phyloP scores from a whole-genome alignment of 2,329 filamentous ascomycete species.

The Trichoderma sp. region DNA sequence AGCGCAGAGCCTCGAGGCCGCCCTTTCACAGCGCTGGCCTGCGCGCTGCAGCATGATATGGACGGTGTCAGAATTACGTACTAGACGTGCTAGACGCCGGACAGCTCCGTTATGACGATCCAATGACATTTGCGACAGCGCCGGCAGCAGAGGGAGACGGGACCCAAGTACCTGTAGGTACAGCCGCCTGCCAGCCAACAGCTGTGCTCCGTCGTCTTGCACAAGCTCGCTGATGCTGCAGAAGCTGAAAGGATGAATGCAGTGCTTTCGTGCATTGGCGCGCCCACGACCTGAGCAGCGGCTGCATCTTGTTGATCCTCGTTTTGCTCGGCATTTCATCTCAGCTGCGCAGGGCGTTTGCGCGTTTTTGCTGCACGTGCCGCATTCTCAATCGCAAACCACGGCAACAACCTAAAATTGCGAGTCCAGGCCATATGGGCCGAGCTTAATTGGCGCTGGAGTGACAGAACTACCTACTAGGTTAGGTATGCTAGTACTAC shows the following conservation, averaged over 20 bases:
- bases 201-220: background rate
- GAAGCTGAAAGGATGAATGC: conserved; percentile 13
- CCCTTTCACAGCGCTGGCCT: background rate
- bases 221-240: conserved; percentile 16
- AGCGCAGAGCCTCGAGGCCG: background rate
- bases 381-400: background rate
- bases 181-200: background rate
- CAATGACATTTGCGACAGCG: background rate
- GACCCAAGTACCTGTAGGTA: background rate
- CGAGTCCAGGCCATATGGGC: background rate
- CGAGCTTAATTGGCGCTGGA: background rate
- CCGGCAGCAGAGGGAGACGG: background rate
- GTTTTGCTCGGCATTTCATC: background rate
- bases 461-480: background rate
- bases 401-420: background rate
- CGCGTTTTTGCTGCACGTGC: background rate
- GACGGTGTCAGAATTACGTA: background rate
- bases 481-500: no score
- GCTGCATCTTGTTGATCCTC: conserved; percentile 25
- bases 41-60: background rate
- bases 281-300: background rate
- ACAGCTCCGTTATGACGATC: background rate
- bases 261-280: conserved; percentile 27
- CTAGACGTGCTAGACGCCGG: background rate
- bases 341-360: background rate